These are phyloP conservation scores for Trametes gibbosa DNA, from an alignment of 768 basidiomycete genomes.

Conservation along the genomic window DNA sequence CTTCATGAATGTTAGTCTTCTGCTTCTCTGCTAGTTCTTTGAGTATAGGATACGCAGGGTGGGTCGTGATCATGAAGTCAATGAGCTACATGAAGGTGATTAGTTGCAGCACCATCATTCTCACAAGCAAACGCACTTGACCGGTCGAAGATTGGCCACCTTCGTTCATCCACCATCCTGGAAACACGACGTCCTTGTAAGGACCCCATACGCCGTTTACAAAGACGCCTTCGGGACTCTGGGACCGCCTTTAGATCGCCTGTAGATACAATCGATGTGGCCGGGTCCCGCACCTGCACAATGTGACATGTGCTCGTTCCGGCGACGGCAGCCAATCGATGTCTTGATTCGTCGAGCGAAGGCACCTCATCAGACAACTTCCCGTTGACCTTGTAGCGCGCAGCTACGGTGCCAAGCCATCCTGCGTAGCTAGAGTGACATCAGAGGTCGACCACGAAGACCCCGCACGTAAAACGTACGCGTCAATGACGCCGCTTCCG, in stretches of 20 bases:
- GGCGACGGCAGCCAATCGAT: conserved; percentile 88
- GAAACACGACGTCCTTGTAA: conserved; percentile 87
- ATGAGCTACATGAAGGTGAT: conserved; percentile 56
- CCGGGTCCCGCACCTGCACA: conserved; percentile 57
- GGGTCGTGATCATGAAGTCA: conserved; percentile 91
- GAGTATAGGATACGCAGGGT: conserved; percentile 77
- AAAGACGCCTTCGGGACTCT: conserved; percentile 82
- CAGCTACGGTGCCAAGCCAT: conserved; percentile 95
- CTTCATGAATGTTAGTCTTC: conserved; percentile 54
- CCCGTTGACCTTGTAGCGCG: conserved; percentile 54
- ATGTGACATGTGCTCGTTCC: conserved; percentile 97
- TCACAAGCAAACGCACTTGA: conserved; percentile 47
- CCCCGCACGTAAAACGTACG: conserved; percentile 46
- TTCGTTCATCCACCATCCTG: conserved; percentile 99
- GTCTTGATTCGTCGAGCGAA: conserved; percentile 68
- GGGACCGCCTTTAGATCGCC: neutral
- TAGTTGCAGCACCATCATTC: neutral
- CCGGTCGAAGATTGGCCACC: conserved; percentile 98
- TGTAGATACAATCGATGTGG: neutral
- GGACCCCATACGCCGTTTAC: conserved; percentile 94
- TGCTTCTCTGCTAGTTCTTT: conserved; percentile 59
- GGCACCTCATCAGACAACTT: conserved; percentile 52
- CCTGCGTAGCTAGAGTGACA: conserved; percentile 70
- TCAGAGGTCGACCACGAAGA: neutral
- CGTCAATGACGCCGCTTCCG: conserved; percentile 94